Conservation (phyloP, 805 yeast genomes). For the Pichia californica region DNA sequence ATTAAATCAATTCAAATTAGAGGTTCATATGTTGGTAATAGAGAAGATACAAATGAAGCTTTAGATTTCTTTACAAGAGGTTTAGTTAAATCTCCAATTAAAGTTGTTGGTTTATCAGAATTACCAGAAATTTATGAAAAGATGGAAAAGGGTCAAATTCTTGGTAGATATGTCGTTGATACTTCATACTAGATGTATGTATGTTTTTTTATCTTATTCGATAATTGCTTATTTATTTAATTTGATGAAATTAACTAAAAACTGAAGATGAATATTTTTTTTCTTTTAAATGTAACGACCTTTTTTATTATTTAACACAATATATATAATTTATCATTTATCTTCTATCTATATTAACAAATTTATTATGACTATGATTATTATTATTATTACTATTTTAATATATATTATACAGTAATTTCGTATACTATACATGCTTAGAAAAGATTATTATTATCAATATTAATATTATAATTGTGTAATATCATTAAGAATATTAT, state of each 20-base stretch:
- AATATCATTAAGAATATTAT: slow-evolving; percentile 31
- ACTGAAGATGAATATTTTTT: too few species aligned
- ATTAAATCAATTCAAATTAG: slow-evolving; percentile 65
- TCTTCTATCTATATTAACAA: too few species aligned
- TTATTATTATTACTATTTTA: neutral
- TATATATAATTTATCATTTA: too few species aligned
- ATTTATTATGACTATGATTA: neutral
- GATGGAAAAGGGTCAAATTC: slow-evolving; percentile 82
- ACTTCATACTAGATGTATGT: slow-evolving; percentile 42
- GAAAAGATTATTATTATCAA: too few species aligned
- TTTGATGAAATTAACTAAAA: too few species aligned
- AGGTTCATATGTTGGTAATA: slow-evolving; percentile 88
- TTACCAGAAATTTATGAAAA: slow-evolving; percentile 62
- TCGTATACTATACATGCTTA: too few species aligned
- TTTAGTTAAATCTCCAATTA: slow-evolving; percentile 56
- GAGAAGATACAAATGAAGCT: slow-evolving; percentile 79
- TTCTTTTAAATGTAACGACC: neutral
- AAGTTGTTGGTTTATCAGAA: slow-evolving; percentile 70
- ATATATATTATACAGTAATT: neutral
- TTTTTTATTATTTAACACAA: too few species aligned
- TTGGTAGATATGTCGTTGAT: slow-evolving; percentile 88
- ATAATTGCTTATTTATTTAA: neutral
- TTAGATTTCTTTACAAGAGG: slow-evolving; percentile 68
- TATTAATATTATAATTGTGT: too few species aligned
- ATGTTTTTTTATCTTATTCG: neutral